A percentile compares a stretch with the other conserved stretches of the same genome.
phyloP scores from a whole-genome alignment of 495 filamentous ascomycete species.

The Patellaria atrata region DNA sequence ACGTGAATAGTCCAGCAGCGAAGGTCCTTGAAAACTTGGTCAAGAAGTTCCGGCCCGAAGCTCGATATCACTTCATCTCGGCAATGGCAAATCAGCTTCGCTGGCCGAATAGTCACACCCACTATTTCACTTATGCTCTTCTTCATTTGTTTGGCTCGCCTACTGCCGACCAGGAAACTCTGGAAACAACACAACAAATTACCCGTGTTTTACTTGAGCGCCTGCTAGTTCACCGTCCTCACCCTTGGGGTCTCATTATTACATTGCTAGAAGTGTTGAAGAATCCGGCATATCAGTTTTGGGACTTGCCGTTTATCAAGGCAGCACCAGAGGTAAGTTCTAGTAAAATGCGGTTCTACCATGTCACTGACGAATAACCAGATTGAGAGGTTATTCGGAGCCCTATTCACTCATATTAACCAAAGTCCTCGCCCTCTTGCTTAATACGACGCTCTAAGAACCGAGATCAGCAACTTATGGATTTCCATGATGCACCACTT shows the following conservation, averaged over 20 bases:
- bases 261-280: conserved; percentile 82
- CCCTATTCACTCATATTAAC: conserved; percentile 17
- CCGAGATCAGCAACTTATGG: background rate
- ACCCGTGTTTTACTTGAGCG: conserved; percentile 77
- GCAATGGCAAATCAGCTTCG: conserved; percentile 87
- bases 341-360: background rate
- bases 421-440: conserved; percentile 16
- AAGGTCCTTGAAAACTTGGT: conserved; percentile 61
- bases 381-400: conserved; percentile 18
- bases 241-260: conserved; percentile 91
- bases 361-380: conserved; percentile 3
- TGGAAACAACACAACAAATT: conserved; percentile 77
- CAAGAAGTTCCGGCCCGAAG: conserved; percentile 57
- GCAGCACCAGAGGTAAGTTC: conserved; percentile 60
- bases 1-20: conserved; percentile 52
- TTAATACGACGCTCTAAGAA: conserved; percentile 2
- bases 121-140: conserved; percentile 82
- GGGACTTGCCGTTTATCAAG: conserved; percentile 85
- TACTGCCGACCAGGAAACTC: conserved; percentile 65
- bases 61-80: conserved; percentile 68
- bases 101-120: conserved; percentile 75
- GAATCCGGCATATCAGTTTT: conserved; percentile 79
- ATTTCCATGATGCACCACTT: conserved; percentile 1
- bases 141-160: conserved; percentile 67
- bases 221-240: conserved; percentile 76